Evolutionary conservation across 352 stramenopile genomes (phyloP), one percentile per base, ranked within the genome.

Genomic region (Globisporangium carolinianum): DNA sequence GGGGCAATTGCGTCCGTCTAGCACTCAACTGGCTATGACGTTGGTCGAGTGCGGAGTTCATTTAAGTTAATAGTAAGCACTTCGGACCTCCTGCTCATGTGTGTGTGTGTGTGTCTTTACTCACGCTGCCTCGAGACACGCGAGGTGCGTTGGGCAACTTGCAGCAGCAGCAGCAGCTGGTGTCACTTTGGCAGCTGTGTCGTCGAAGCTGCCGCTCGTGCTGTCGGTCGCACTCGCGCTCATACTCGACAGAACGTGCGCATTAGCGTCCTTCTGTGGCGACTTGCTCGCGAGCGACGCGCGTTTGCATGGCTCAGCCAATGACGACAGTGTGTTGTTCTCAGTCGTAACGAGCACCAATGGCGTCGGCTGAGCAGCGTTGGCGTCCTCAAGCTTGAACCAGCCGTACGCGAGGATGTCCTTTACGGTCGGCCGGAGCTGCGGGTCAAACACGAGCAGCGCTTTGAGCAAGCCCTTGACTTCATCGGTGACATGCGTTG

Each of bases 361-460:
- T 6, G 38, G 42, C 10, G 37, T 15, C 24, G 37, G 7, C 17
- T 36, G 18, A 24, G 46, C 36, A 50, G 6, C 6, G 36, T 15
- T 48, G 12, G 53, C 50, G 43, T 35, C 37, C 3, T 48, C 56
- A 18, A 68, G 52, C 51, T 79, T 58, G 32, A 92, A 71, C 77
- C 81, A 93, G 52, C 55, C 52, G 52, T 90, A 86, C 11, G 71
- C 65, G 32, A 89, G 57, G 51, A 93, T 66, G 52, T 91, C 80
- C 8, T 65, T 63, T 18, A 87, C 65, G 0, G 77, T 83, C 3
- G 83, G 83, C 2, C 83, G 73, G 54, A 86, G 57, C 14, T 75
- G 62, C 15, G 80, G 57, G 57, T 93, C 83, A 12, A 68, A 79
- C 47, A 86, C 66, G 10, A 93, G 73, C 60, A 93, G 60, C 48